Percentiles rank a stretch among this genome's conserved stretches.
These are phyloP conservation scores for Colletotrichum noveboracense DNA, from an alignment of 2,329 filamentous ascomycete species.

Conservation along the genomic window DNA sequence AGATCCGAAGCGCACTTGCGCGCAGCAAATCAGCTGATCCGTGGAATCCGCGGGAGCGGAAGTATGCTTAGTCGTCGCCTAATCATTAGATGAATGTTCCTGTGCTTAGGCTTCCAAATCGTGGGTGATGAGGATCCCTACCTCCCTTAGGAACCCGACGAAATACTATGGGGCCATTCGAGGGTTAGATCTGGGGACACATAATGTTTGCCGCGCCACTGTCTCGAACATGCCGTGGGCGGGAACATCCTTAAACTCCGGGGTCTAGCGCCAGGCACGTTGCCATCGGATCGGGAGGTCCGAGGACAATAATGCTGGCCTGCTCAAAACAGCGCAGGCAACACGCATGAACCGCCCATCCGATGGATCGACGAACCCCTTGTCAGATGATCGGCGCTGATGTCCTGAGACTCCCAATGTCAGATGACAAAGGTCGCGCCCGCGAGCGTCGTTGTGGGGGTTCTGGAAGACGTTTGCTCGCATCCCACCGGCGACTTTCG, in stretches of 20 bases:
- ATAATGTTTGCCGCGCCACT: neutral
- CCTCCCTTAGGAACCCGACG: neutral
- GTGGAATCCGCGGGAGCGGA: neutral
- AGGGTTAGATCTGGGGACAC: neutral
- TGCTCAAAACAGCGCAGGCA: neutral
- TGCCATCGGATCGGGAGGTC: neutral
- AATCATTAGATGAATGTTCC: neutral
- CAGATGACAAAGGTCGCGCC: neutral
- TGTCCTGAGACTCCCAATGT: neutral
- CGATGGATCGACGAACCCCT: neutral
- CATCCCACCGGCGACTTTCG: neutral
- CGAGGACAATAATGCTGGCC: neutral
- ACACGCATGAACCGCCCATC: neutral
- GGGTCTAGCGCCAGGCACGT: neutral
- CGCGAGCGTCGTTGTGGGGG: neutral
- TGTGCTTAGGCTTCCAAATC: neutral
- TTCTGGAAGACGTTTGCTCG: neutral
- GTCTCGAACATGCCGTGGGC: neutral
- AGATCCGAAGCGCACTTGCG: neutral
- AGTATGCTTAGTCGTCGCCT: neutral
- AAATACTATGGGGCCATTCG: neutral
- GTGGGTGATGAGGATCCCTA: neutral
- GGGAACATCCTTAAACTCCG: neutral
- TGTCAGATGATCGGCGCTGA: neutral
- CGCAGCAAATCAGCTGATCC: neutral